phyloP scores from a whole-genome alignment of 371 early-diverging fungal genomes.

The Lichtheimia ramosa region DNA sequence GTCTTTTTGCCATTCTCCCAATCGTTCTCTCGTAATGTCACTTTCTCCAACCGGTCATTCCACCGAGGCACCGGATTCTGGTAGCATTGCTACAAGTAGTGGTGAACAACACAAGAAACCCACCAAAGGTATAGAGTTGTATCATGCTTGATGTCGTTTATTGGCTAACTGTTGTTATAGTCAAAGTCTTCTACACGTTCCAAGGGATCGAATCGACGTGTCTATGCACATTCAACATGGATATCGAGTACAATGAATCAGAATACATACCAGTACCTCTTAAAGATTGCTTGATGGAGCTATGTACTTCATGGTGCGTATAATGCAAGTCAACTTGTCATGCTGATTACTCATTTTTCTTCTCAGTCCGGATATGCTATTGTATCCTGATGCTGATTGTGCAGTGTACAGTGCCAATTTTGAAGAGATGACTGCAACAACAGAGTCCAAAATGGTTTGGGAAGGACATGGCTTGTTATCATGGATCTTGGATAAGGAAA shows the following conservation, averaged over 20 bases:
- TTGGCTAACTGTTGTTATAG: slow-evolving; percentile 11
- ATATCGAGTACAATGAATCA: slow-evolving; percentile 9
- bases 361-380: slow-evolving; percentile 37
- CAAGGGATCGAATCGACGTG: slow-evolving; percentile 35
- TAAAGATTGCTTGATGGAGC: slow-evolving; percentile 37
- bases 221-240: slow-evolving; percentile 29
- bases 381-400: slow-evolving; percentile 43
- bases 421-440: slow-evolving; percentile 25
- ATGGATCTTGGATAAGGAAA: slow-evolving; percentile 40
- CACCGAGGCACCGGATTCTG: slow-evolving; percentile 3
- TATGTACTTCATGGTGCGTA: slow-evolving; percentile 45
- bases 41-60: neutral
- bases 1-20: neutral
- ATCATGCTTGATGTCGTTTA: neutral
- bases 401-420: slow-evolving; percentile 46
- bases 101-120: neutral
- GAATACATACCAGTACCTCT: slow-evolving; percentile 30
- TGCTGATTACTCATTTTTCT: neutral
- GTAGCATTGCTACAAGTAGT: neutral
- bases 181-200: slow-evolving; percentile 38
- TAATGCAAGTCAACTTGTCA: neutral
- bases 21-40: slow-evolving; percentile 3
- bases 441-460: slow-evolving; percentile 30
- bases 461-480: slow-evolving; percentile 50
- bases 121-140: slow-evolving; percentile 1